Conservation (phyloP, 371 early-diverging fungal species). For the Mortierella sp. region DNA sequence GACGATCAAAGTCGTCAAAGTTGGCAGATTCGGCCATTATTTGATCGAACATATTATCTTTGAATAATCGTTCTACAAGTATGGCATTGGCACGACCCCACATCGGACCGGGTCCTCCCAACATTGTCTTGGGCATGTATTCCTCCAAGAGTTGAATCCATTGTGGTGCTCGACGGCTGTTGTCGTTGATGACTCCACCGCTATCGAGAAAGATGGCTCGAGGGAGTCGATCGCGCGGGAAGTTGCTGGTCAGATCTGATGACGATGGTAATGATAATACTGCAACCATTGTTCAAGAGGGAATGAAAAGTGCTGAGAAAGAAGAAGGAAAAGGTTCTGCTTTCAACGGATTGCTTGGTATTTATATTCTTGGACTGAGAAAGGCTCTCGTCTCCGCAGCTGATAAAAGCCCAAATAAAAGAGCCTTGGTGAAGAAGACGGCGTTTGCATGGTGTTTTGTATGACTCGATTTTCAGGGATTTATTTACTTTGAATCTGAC, state of each 20-base stretch:
- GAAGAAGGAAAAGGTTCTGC: too few relatives aligned
- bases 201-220: constrained; percentile 50
- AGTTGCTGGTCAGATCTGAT: neutral
- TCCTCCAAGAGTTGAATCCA: constrained; percentile 25
- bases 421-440: too few relatives aligned
- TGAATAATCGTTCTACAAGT: constrained; percentile 14
- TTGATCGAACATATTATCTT: constrained; percentile 1
- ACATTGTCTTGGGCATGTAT: constrained; percentile 24
- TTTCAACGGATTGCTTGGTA: too few relatives aligned
- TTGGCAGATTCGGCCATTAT: constrained; percentile 10
- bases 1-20: constrained; percentile 20
- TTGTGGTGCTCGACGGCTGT: constrained; percentile 35
- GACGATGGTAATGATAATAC: neutral
- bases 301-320: too few relatives aligned
- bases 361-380: too few relatives aligned
- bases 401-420: too few relatives aligned
- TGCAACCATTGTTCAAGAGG: neutral
- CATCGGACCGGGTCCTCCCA: constrained; percentile 31
- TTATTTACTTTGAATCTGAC: too few relatives aligned
- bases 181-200: constrained; percentile 54
- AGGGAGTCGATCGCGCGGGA: constrained; percentile 16
- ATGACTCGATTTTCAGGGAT: too few relatives aligned
- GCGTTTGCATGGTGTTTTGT: neutral
- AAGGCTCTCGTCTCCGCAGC: too few relatives aligned
- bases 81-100: constrained; percentile 33